Evolutionary conservation across 2,329 filamentous ascomycete species (phyloP).

Genomic region (Ophiocordyceps camponoti-saundersi): DNA sequence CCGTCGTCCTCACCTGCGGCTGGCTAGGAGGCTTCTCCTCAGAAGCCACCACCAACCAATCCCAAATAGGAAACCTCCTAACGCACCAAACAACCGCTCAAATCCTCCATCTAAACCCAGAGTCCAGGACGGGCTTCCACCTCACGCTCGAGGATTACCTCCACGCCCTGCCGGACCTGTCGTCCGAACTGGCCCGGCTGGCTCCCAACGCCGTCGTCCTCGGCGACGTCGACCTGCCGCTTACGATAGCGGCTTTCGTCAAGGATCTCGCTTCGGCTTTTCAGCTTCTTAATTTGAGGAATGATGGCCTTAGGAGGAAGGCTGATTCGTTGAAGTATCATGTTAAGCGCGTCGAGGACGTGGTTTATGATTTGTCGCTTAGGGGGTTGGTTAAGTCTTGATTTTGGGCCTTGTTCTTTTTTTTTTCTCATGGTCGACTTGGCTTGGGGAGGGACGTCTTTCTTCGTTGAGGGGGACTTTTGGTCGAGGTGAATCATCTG

Average conservation of each 20-base stretch:
- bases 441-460: too few species aligned
- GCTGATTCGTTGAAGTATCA: constrained; percentile 93
- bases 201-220: constrained; percentile 85
- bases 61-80: constrained; percentile 48
- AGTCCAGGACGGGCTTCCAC: constrained; percentile 81
- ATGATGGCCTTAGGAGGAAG: constrained; percentile 73
- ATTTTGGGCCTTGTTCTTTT: constrained; percentile 15
- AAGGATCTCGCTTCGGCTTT: constrained; percentile 94
- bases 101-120: constrained; percentile 59
- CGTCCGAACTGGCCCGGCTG: constrained; percentile 79
- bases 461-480: too few species aligned
- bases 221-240: constrained; percentile 70
- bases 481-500: too few species aligned
- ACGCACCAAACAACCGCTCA: constrained; percentile 42
- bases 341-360: constrained; percentile 95
- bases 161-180: constrained; percentile 67
- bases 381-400: constrained; percentile 47
- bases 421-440: too few species aligned
- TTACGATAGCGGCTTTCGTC: constrained; percentile 80
- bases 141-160: constrained; percentile 96
- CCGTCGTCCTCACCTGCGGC: constrained; percentile 37
- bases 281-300: constrained; percentile 94
- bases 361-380: constrained; percentile 87
- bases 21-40: constrained; percentile 61
- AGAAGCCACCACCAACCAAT: constrained; percentile 25